phyloP scores from a whole-genome alignment of 2,329 filamentous ascomycete species.

The Thielaviopsis musarum region DNA sequence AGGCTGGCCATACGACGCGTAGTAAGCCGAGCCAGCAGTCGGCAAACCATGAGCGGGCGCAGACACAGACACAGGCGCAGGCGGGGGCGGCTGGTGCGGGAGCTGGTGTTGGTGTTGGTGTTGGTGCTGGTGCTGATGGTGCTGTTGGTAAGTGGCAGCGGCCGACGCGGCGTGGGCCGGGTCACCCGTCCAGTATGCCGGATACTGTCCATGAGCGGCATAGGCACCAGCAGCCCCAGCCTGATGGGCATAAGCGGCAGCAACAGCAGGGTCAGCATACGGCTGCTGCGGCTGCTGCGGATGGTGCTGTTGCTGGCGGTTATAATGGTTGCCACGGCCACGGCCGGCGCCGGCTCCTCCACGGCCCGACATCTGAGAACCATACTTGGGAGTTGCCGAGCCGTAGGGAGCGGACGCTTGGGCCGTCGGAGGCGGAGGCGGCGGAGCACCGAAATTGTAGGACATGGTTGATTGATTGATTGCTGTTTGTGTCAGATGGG shows the following conservation, averaged over 20 bases:
- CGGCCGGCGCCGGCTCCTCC: conserved; percentile 15
- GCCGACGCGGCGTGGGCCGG: conserved; percentile 2
- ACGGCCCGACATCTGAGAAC: conserved; percentile 10
- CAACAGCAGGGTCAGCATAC: conserved; percentile 22
- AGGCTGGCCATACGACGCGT: conserved; percentile 13
- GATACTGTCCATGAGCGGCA: conserved; percentile 35
- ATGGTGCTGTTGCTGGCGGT: conserved; percentile 15
- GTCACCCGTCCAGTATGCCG: conserved; percentile 15
- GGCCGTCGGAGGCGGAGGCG: conserved; percentile 30
- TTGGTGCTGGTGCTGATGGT: too few species aligned
- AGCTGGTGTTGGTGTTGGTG: too few species aligned
- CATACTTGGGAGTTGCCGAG: conserved; percentile 20
- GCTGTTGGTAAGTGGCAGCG: conserved; percentile 5
- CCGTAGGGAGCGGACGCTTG: conserved; percentile 27
- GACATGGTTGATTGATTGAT: conserved; percentile 23
- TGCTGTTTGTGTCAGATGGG: background rate
- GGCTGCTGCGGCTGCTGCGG: conserved; percentile 21
- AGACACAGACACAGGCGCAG: background rate
- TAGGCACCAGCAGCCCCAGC: conserved; percentile 37
- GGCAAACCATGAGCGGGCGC: background rate
- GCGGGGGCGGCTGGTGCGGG: conserved; percentile 1
- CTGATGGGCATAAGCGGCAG: conserved; percentile 25
- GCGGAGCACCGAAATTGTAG: conserved; percentile 38
- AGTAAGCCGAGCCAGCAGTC: conserved; percentile 5
- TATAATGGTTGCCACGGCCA: conserved; percentile 5